phyloP scores from a whole-genome alignment of 257 asterid genomes.

The Solanum sitiens region DNA sequence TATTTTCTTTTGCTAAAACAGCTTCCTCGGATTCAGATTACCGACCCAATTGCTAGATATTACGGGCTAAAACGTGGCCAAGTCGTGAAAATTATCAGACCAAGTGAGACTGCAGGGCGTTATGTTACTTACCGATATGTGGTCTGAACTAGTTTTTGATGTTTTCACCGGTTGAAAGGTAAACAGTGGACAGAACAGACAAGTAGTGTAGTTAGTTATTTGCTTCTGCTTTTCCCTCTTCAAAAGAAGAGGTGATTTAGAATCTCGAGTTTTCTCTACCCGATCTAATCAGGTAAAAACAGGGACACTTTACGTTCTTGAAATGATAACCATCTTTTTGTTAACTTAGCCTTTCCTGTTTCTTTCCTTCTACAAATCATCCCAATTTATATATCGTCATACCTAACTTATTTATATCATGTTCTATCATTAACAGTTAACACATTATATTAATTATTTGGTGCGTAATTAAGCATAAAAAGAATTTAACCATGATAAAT shows the following conservation, averaged over 20 bases:
- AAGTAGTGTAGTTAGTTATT: background rate
- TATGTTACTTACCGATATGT: constrained; percentile 77
- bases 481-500: background rate
- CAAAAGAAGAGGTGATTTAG: background rate
- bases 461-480: background rate
- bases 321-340: background rate
- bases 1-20: constrained; percentile 7
- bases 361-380: background rate
- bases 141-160: constrained; percentile 21
- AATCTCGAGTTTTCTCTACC: background rate
- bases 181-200: background rate
- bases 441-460: background rate
- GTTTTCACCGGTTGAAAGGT: background rate
- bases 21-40: constrained; percentile 80
- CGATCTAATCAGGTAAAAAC: background rate
- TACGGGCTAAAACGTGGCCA: constrained; percentile 75
- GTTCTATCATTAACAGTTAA: background rate
- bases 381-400: background rate
- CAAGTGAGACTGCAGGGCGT: constrained; percentile 93
- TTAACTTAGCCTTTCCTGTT: background rate
- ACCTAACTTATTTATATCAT: background rate
- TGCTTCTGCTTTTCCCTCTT: too few species aligned
- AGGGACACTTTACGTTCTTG: background rate
- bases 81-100: constrained; percentile 69
- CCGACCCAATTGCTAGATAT: constrained; percentile 75